phyloP scores from a whole-genome alignment of 2,329 filamentous ascomycete species.

The Phoma sp. region DNA sequence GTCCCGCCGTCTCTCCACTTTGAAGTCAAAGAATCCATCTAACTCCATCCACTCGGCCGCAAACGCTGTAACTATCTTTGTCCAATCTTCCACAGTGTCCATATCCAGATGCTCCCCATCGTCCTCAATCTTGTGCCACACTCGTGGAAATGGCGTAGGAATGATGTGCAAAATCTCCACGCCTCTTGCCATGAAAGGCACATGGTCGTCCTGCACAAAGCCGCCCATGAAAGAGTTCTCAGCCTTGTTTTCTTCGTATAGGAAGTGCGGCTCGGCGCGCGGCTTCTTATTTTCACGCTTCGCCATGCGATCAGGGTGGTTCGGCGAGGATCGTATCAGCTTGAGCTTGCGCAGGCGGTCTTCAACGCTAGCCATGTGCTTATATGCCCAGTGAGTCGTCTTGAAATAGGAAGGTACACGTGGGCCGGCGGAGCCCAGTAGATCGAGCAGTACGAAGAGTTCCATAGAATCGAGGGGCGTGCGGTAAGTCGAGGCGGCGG shows the following conservation, averaged over 20 bases:
- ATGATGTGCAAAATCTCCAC: conserved; percentile 95
- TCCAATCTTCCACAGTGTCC: conserved; percentile 86
- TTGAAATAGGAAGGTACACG: conserved; percentile 84
- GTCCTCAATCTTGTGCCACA: conserved; percentile 89
- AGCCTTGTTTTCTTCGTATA: conserved; percentile 63
- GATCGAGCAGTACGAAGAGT: conserved; percentile 87
- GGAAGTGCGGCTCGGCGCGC: conserved; percentile 59
- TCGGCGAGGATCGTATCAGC: conserved; percentile 68
- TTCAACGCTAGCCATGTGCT: conserved; percentile 76
- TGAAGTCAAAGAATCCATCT: conserved; percentile 44
- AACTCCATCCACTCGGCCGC: conserved; percentile 89
- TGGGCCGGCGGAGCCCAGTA: conserved; percentile 76
- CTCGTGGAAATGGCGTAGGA: conserved; percentile 77
- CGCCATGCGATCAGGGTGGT: conserved; percentile 53
- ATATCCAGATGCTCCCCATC: conserved; percentile 86
- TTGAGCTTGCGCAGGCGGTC: conserved; percentile 71
- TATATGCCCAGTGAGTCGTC: conserved; percentile 93
- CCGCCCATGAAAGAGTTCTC: conserved; percentile 58
- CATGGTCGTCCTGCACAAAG: conserved; percentile 83
- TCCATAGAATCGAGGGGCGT: conserved; percentile 81
- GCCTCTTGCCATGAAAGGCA: conserved; percentile 87
- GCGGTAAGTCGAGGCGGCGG: conserved; percentile 74
- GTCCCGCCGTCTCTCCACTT: conserved; percentile 23
- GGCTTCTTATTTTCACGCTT: conserved; percentile 38
- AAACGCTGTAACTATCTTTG: conserved; percentile 82